phyloP scores from a whole-genome alignment of 345 rosid genomes.

The Fremontodendron californicum region DNA sequence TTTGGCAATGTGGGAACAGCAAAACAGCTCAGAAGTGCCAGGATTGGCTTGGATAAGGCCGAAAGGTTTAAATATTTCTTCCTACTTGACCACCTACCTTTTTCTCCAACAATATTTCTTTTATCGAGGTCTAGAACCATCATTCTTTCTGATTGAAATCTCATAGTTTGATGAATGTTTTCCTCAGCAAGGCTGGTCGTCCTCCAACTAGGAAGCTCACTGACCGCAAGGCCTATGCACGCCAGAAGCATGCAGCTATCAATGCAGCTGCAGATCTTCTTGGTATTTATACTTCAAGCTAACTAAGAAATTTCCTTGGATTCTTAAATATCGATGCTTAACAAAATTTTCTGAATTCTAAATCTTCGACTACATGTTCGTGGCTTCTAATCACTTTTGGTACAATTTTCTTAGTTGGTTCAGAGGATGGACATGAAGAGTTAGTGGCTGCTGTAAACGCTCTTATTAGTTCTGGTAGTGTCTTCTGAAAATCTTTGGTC shows the following conservation, averaged over 20 bases:
- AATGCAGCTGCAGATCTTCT: slow-evolving; percentile 63
- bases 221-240: slow-evolving; percentile 80
- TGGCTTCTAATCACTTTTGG: slow-evolving; percentile 24
- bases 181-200: slow-evolving; percentile 84
- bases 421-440: slow-evolving; percentile 82
- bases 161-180: slow-evolving; percentile 27
- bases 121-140: slow-evolving; percentile 4
- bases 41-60: slow-evolving; percentile 61
- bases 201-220: slow-evolving; percentile 87
- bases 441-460: slow-evolving; percentile 77
- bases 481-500: slow-evolving; percentile 5
- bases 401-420: slow-evolving; percentile 51
- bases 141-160: slow-evolving; percentile 12
- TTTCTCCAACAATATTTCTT: neutral
- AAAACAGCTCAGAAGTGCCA: slow-evolving; percentile 80
- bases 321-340: neutral
- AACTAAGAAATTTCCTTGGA: slow-evolving; percentile 15
- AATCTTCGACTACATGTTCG: slow-evolving; percentile 9
- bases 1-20: slow-evolving; percentile 67
- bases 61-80: slow-evolving; percentile 61
- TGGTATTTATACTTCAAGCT: slow-evolving; percentile 48
- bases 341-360: neutral
- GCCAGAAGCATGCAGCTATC: slow-evolving; percentile 55
- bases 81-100: neutral
- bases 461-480: slow-evolving; percentile 60